A percentile compares a stretch with the other conserved stretches of the same genome.
phyloP scores from a whole-genome alignment of 805 yeast genomes.

The Diddensiella santjacobensis region DNA sequence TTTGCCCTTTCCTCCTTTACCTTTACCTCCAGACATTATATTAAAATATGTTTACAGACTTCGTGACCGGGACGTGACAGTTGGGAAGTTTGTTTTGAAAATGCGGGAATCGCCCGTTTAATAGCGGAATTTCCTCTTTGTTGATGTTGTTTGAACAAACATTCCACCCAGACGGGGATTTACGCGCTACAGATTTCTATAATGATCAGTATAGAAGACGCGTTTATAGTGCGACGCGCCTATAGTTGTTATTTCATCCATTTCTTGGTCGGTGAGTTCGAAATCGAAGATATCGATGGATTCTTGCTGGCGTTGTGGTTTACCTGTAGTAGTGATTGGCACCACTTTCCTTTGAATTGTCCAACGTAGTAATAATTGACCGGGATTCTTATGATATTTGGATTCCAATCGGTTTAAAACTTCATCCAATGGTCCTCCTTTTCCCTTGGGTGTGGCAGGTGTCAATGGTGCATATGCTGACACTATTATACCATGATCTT shows the following conservation, averaged over 20 bases:
- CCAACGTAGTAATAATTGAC: conserved; percentile 51
- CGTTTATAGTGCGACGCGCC: background rate
- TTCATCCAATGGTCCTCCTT: conserved; percentile 44
- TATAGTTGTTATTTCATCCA: conserved; percentile 28
- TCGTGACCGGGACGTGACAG: background rate
- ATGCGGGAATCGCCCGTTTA: background rate
- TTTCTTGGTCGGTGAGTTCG: conserved; percentile 41
- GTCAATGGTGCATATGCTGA: conserved; percentile 74
- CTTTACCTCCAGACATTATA: conserved; percentile 83
- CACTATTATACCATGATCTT: conserved; percentile 43
- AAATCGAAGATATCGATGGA: conserved; percentile 53
- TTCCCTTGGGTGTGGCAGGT: conserved; percentile 54
- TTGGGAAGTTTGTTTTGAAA: background rate
- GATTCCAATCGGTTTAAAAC: conserved; percentile 52
- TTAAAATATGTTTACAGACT: background rate
- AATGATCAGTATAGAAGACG: background rate
- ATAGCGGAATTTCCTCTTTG: background rate
- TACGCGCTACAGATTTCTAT: background rate
- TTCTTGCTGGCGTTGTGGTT: conserved; percentile 44
- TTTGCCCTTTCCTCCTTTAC: conserved; percentile 95
- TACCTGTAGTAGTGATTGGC: conserved; percentile 62
- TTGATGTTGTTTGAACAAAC: background rate
- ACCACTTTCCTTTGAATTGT: conserved; percentile 64
- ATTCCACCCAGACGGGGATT: background rate
- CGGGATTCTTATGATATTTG: conserved; percentile 40